Percentiles rank a stretch among this genome's conserved stretches.
Conservation (phyloP, 306 rosid species). For the Lathyrus sativus region DNA sequence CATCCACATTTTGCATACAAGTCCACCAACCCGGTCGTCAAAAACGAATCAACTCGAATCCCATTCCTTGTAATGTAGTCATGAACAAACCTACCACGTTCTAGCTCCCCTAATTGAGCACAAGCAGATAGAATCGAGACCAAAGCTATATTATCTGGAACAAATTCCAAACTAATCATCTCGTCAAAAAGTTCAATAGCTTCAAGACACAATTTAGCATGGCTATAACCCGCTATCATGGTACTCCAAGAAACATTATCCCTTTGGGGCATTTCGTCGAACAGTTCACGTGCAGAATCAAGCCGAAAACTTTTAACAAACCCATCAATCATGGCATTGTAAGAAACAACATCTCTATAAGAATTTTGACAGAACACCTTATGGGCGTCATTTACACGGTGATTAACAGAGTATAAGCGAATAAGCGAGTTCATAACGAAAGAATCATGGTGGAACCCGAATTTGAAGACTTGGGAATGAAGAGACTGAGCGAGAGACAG, state of each 20-base stretch:
- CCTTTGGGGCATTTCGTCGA: constrained; percentile 56
- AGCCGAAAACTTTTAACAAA: constrained; percentile 53
- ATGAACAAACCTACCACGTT: constrained; percentile 62
- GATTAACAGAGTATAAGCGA: constrained; percentile 43
- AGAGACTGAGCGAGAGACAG: constrained; percentile 46
- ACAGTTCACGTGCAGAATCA: constrained; percentile 48
- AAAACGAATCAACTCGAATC: constrained; percentile 50
- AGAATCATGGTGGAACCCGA: constrained; percentile 48
- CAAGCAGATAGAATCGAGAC: constrained; percentile 78
- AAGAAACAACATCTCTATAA: constrained; percentile 53
- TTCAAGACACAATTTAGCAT: constrained; percentile 41
- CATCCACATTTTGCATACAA: constrained; percentile 77
- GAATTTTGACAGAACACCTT: constrained; percentile 45
- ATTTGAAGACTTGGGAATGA: constrained; percentile 60
- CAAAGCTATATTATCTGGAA: constrained; percentile 63
- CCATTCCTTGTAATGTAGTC: constrained; percentile 47
- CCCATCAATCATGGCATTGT: constrained; percentile 63
- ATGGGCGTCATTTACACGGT: constrained; percentile 43
- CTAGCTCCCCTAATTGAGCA: constrained; percentile 63
- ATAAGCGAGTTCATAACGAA: constrained; percentile 59
- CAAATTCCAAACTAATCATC: constrained; percentile 45
- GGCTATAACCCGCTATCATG: constrained; percentile 64
- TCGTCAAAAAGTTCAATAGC: constrained; percentile 53
- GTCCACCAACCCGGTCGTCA: constrained; percentile 75
- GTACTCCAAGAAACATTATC: constrained; percentile 77